Base-by-base conservation (phyloP, 2,329 filamentous ascomycete genomes). In the Paraconiothyrium sp. region DNA sequence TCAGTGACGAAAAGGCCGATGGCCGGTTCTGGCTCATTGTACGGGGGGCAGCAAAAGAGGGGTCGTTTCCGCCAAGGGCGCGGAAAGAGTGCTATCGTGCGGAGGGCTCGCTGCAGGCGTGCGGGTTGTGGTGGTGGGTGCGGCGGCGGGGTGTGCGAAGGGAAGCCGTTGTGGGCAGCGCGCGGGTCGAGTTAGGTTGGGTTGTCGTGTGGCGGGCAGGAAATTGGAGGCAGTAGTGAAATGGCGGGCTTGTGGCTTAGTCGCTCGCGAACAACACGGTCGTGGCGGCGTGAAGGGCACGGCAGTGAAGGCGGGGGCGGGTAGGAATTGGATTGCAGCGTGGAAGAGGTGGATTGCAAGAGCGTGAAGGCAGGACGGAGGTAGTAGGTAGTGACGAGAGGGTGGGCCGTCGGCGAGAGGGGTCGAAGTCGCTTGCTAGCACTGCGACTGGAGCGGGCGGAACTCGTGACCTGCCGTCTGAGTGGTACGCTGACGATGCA, bases 21-120 rank as follows among this genome's bases (percentile, higher is more conserved):
- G 94, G 92, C 85, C 94, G 88, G 84, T 90, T 95, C 83, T 93
- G 90, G 86, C 92, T 93, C 93, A 97, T 97, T 80, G 80, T 78
- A 70, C 68, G 69, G 67, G 63, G 68, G 63, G 66, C 68, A 62
- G 67, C 50, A 64, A 64, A 54, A 66, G 68, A 64, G 70, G 65
- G 65, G 58, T 47, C 30, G 39, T 4, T 30, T 69, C 68, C 70
- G 73, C 69, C 65, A 67, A 63, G 69, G 62, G 66, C 71, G 73
- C 72, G 70, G 54, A 22, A 11, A 24, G 73, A 72, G 72, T 76
- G 77, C 72, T 81, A 80, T 76, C 75, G 79, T 67, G 78, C 77
- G 67, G 71, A 75, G 46, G 76, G 79, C 66, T 78, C 78, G 68
- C 74, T 78, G 72, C 61, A 72, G 74, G 80, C 82, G 74, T 84